A percentile compares a stretch with the other conserved stretches of the same genome.
phyloP scores from a whole-genome alignment of 192 early-diverging fungal genomes.

The Mortierella antarctica region DNA sequence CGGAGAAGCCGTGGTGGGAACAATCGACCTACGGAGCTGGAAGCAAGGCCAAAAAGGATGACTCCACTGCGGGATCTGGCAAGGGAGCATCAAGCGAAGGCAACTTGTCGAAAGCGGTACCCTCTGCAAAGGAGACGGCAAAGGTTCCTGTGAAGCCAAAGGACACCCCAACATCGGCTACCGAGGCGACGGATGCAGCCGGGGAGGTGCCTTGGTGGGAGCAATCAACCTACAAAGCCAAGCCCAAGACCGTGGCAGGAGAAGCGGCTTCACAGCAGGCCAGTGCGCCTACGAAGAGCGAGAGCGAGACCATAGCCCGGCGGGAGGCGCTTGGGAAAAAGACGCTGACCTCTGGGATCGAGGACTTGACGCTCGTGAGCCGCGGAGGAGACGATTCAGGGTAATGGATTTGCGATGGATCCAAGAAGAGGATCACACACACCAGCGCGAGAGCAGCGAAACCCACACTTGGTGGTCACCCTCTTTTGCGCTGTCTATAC shows the following conservation, averaged over 20 bases:
- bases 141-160: background rate
- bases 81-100: background rate
- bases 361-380: conserved; percentile 40
- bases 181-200: background rate
- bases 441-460: too few species aligned
- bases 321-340: conserved; percentile 24
- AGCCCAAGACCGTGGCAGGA: conserved; percentile 9
- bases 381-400: conserved; percentile 44
- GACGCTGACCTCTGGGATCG: conserved; percentile 16
- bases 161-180: conserved; percentile 1
- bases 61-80: background rate
- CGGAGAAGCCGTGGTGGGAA: conserved; percentile 42
- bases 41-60: conserved; percentile 27
- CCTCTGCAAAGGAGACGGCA: background rate
- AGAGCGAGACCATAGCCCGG: conserved; percentile 13
- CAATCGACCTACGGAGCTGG: conserved; percentile 29
- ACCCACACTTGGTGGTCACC: too few species aligned
- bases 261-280: background rate
- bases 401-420: conserved; percentile 15
- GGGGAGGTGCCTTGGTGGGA: conserved; percentile 46
- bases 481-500: background rate
- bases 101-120: background rate
- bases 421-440: background rate
- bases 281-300: background rate
- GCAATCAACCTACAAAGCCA: conserved; percentile 43